A percentile compares a stretch with the other conserved stretches of the same genome.
phyloP scores from a whole-genome alignment of 306 rosid species.

The Prunus salicina region DNA sequence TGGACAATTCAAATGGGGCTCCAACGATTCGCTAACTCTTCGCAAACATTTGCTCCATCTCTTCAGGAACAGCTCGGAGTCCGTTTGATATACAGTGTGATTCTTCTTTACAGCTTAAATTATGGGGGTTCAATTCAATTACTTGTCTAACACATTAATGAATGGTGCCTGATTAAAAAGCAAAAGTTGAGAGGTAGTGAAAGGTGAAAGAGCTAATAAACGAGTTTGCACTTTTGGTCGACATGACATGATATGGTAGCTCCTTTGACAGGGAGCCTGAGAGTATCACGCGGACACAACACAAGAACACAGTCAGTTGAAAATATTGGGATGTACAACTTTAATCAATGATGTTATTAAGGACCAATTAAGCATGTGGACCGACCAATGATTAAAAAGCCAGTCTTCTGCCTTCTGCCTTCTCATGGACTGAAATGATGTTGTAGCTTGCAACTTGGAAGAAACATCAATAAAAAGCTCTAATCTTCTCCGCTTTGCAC shows the following conservation, averaged over 20 bases:
- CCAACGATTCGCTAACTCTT: no score
- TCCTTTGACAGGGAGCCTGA: conserved; percentile 1
- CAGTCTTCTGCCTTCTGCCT: not conserved
- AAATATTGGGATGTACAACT: not conserved
- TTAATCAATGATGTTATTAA: not conserved
- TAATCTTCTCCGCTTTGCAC: not conserved
- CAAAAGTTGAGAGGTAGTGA: not conserved
- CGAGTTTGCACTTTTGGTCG: conserved; percentile 11
- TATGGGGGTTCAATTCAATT: no score
- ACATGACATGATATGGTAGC: not conserved
- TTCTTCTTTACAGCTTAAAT: no score
- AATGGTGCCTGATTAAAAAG: not conserved
- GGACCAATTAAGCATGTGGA: conserved; percentile 1
- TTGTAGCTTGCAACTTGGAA: not conserved
- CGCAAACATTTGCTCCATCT: no score
- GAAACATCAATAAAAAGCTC: not conserved
- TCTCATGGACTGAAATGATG: not conserved
- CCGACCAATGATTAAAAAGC: conserved; percentile 9
- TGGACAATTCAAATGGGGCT: no score
- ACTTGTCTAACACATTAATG: no score
- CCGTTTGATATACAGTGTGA: no score
- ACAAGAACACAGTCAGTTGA: not conserved
- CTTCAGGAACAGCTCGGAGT: no score
- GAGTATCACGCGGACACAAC: not conserved
- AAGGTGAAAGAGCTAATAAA: not conserved